phyloP scores from a whole-genome alignment of 208 protist genomes.

The Acanthamoeba polyphaga region DNA sequence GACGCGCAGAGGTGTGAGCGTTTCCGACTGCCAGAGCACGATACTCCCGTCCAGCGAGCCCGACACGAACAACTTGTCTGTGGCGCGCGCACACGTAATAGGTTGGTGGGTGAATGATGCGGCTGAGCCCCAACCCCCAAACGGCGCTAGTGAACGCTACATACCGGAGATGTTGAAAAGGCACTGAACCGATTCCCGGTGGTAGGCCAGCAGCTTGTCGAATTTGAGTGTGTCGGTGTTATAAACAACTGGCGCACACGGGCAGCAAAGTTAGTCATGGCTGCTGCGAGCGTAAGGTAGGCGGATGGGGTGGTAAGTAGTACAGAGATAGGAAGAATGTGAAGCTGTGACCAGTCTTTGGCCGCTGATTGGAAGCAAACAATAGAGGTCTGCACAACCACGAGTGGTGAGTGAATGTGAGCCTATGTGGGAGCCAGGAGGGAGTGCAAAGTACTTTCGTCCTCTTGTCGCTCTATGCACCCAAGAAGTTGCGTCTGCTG shows the following conservation, averaged over 20 bases:
- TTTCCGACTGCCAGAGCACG: constrained; percentile 71
- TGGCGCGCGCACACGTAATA: neutral
- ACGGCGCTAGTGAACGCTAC: neutral
- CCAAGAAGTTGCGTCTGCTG: constrained; percentile 2
- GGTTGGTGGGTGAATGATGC: neutral
- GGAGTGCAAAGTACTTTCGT: constrained; percentile 58
- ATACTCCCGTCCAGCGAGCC: constrained; percentile 62
- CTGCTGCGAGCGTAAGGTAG: neutral
- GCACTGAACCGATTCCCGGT: constrained; percentile 67
- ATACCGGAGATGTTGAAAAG: constrained; percentile 21
- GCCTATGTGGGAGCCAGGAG: neutral
- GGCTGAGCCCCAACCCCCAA: neutral
- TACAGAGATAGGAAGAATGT: constrained; percentile 61
- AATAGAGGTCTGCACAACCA: constrained; percentile 18
- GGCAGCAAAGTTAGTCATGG: neutral
- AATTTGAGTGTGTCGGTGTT: constrained; percentile 57
- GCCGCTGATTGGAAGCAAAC: constrained; percentile 33
- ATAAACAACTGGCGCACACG: neutral
- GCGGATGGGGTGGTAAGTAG: neutral
- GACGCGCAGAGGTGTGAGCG: neutral
- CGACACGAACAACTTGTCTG: constrained; percentile 58
- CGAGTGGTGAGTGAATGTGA: neutral
- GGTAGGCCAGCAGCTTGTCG: constrained; percentile 64
- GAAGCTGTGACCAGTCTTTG: constrained; percentile 64
- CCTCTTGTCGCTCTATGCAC: constrained; percentile 62